Evolutionary conservation across 306 rosid species (phyloP).

Genomic region (Vicia villosa): DNA sequence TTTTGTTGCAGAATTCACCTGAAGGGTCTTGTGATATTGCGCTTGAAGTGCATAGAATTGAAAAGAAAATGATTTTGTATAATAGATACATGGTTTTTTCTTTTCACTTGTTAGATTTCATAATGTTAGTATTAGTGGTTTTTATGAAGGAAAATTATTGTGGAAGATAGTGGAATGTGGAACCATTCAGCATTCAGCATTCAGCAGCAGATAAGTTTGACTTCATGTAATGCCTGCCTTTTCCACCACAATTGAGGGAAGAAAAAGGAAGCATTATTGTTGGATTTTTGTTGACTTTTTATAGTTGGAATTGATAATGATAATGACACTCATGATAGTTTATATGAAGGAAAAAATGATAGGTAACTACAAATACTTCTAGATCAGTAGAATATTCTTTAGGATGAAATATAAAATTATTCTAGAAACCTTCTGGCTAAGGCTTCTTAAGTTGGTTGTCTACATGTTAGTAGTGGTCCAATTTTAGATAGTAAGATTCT

Average conservation of each 20-base stretch:
- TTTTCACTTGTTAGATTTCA: background rate
- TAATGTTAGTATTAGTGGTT: conserved; percentile 11
- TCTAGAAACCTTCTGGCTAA: background rate
- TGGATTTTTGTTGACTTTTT: background rate
- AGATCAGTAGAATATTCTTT: background rate
- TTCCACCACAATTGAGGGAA: background rate
- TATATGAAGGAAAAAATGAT: background rate
- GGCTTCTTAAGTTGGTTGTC: background rate
- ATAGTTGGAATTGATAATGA: background rate
- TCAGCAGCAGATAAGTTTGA: conserved; percentile 47
- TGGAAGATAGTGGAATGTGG: conserved; percentile 27
- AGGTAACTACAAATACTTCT: background rate
- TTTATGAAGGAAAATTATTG: conserved; percentile 22
- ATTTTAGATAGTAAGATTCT: too few relatives aligned
- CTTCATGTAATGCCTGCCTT: conserved; percentile 6
- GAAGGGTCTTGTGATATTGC: conserved; percentile 52
- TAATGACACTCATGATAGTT: background rate
- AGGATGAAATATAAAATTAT: background rate
- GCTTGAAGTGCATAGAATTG: conserved; percentile 42
- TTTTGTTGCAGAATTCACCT: conserved; percentile 55
- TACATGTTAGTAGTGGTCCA: background rate
- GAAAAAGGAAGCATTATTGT: background rate
- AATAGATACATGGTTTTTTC: conserved; percentile 33
- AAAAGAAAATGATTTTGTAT: conserved; percentile 39
- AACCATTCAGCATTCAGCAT: background rate